Percentiles rank a stretch among this genome's conserved stretches.
phyloP scores from a whole-genome alignment of 345 rosid genomes.

The Salix udensis region DNA sequence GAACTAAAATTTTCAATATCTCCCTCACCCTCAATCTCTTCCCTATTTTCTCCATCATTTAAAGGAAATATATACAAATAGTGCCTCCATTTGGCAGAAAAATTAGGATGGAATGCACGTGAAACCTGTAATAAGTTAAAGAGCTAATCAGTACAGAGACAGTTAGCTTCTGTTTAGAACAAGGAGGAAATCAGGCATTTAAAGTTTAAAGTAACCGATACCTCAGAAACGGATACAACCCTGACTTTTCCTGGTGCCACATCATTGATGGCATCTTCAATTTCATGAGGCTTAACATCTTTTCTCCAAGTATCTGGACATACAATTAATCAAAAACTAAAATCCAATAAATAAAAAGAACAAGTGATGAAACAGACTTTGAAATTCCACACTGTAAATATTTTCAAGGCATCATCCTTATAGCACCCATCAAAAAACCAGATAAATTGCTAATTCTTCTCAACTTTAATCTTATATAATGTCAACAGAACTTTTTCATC shows the following conservation, averaged over 20 bases:
- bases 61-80: slow-evolving; percentile 86
- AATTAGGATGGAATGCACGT: slow-evolving; percentile 86
- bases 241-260: slow-evolving; percentile 64
- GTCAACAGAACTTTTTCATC: neutral
- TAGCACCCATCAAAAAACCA: neutral
- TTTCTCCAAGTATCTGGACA: slow-evolving; percentile 85
- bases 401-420: neutral
- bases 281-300: slow-evolving; percentile 52
- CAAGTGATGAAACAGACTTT: neutral
- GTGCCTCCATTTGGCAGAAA: slow-evolving; percentile 94
- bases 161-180: neutral
- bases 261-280: slow-evolving; percentile 61
- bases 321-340: slow-evolving; percentile 6
- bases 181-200: neutral
- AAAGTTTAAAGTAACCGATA: slow-evolving; percentile 24
- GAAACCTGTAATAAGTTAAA: slow-evolving; percentile 50
- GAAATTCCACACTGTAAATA: too few relatives aligned
- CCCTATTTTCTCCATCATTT: slow-evolving; percentile 41
- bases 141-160: slow-evolving; percentile 5
- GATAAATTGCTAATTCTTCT: neutral
- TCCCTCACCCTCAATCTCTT: slow-evolving; percentile 29
- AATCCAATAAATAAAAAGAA: neutral
- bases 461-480: neutral
- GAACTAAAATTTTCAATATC: slow-evolving; percentile 21
- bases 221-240: slow-evolving; percentile 68